Base-by-base conservation (phyloP, 352 stramenopile species). In the Achlya hypogyna region DNA sequence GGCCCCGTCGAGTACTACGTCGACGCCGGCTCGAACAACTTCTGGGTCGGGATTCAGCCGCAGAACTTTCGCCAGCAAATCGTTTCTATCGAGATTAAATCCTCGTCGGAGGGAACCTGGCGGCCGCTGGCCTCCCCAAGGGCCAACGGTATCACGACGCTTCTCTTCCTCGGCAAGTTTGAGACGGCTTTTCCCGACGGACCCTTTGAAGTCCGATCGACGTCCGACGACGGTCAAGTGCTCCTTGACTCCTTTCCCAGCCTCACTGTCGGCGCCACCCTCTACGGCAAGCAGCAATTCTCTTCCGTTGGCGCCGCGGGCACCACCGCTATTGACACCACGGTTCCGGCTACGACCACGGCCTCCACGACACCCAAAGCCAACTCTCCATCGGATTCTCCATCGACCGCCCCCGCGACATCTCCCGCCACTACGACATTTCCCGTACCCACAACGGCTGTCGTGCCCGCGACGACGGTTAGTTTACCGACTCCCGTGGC, bases 1-100 rank as follows among this genome's bases (percentile, higher is more conserved):
- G 60, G 60, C 10, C 9, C 14, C 18, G 16, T 67, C 32, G 60
- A 67, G 32, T 67, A 58, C 42, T 49, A 34, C 23, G 47, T 67
- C 28, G 51, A 67, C 14, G 51, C 23, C 8, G 60, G 60, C 10
- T 67, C 60, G 14, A 67, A 58, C 28, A 25, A 49, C 12, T 51
- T 23, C 14, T 67, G 51, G 45, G 27, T 54, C n/a, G 60, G 28
- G 2, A 12, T 67, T 8, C 60, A 67, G 28, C 60, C 60, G 9
- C 60, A 45, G 20, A 67, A 67, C 51, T 67, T 67, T 67, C 29
- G 27, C 5, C 20, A 16, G 0, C 20, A 16, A 4, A 32, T 67
- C 5, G 38, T 20, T 0, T 54, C 38, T 12, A 12, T 67, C 16
- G 60, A 67, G 23, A 9, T 67, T 6, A 40, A 45, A 10, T 29